Evolutionary conservation across 2,329 filamentous ascomycete species (phyloP), one percentile per base, ranked within the genome.

Genomic region (Xylariales sp.): DNA sequence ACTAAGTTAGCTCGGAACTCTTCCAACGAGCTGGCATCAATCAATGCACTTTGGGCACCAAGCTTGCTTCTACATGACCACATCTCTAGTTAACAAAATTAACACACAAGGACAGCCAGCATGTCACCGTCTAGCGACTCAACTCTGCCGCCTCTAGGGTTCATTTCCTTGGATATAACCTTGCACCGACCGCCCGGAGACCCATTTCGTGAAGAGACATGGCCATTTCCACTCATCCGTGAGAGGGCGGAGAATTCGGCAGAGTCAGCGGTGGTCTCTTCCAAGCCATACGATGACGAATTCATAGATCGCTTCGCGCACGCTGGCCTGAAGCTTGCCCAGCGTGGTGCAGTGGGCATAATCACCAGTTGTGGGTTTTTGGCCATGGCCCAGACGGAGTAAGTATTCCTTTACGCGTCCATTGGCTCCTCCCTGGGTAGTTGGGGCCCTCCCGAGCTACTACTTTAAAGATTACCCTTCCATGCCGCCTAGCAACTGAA

Each of bases 351-450:
- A 15, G 52, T 64, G 4, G 60, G 60, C 17, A 56, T 63, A 32
- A 56, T 64, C 23, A 64, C 62, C 2, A 63, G 61, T 46, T 65
- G 62, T 35, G 62, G 62, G 2, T 65, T 65, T 37, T 47, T 64
- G 5, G 61, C 61, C 14, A 54, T 61, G 50, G 57, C 56, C 1
- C 61, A 64, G 33, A 45, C 46, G 5, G 45, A 47, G 59, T 61
- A 43, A 36, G 44, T 42, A 7, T 14, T 20, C 6, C 10, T 15
- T 5, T 13, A n/a, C 6, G 20, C 10, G 7, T n/a, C n/a, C n/a
- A n/a, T n/a, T n/a, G n/a, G n/a, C n/a, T n/a, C n/a, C n/a, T n/a
- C n/a, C n/a, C n/a, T n/a, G n/a, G n/a, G n/a, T n/a, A n/a, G n/a
- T n/a, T n/a, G n/a, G n/a, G n/a, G n/a, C n/a, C n/a, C n/a, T n/a